Percentiles rank a stretch among this genome's conserved stretches.
phyloP scores from a whole-genome alignment of 345 rosid species.

The Moringa oleifera region DNA sequence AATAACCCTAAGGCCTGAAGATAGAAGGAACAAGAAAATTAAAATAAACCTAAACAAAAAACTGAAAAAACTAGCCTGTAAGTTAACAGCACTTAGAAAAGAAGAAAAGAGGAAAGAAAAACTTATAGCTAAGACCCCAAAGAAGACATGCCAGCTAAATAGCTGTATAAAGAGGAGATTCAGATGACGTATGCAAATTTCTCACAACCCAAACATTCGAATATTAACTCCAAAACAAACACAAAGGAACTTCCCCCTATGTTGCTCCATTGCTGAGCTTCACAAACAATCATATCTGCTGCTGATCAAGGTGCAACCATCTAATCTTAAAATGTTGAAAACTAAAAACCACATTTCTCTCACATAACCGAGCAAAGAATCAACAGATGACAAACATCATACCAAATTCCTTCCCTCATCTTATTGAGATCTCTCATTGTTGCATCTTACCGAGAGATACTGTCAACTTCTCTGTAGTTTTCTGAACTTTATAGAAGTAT shows the following conservation, averaged over 20 bases:
- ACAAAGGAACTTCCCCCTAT: not conserved
- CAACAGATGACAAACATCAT: no score
- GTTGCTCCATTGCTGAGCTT: not conserved
- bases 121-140: not conserved
- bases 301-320: not conserved
- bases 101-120: not conserved
- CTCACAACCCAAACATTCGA: no score
- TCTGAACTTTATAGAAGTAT: no score
- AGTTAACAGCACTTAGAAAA: not conserved
- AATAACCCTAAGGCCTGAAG: not conserved
- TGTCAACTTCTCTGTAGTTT: not conserved
- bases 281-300: not conserved
- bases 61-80: not conserved
- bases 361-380: no score
- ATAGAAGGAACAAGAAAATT: no score
- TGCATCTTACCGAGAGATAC: not conserved
- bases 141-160: not conserved
- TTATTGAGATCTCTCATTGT: not conserved
- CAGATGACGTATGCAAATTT: no score
- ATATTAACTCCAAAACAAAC: no score
- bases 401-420: not conserved
- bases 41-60: no score
- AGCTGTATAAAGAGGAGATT: no score
- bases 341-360: not conserved
- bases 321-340: not conserved